Evolutionary conservation across 1,139 yeast genomes (phyloP).

Genomic region (Saccharomyces uvarum): DNA sequence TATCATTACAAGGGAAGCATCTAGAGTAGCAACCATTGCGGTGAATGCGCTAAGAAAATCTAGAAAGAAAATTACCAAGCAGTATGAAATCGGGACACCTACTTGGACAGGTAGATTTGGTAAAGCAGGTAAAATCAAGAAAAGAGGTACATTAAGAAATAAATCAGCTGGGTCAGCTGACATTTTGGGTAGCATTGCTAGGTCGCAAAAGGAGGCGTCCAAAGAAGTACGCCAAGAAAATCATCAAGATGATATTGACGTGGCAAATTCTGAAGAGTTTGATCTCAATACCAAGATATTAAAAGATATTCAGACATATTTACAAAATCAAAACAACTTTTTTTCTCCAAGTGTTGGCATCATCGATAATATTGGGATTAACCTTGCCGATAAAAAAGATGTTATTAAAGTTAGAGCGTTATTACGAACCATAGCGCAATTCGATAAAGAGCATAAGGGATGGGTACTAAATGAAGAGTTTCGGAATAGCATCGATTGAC

Average conservation of each 20-base stretch:
- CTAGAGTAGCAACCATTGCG: conserved; percentile 68
- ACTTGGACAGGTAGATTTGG: conserved; percentile 97
- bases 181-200: conserved; percentile 21
- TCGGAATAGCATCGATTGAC: not conserved
- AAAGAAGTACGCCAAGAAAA: conserved; percentile 2
- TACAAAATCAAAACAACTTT: conserved; percentile 34
- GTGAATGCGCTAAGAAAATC: conserved; percentile 65
- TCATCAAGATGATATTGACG: not conserved
- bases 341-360: conserved; percentile 56
- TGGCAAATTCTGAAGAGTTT: conserved; percentile 7
- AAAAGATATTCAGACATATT: conserved; percentile 33
- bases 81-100: conserved; percentile 69
- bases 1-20: conserved; percentile 68
- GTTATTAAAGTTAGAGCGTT: conserved; percentile 60
- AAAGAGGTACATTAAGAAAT: conserved; percentile 13
- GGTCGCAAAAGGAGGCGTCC: conserved; percentile 12
- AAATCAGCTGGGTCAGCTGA: conserved; percentile 20
- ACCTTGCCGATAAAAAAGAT: conserved; percentile 46
- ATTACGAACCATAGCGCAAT: conserved; percentile 58
- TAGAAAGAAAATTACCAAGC: conserved; percentile 48
- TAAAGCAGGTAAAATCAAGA: conserved; percentile 53
- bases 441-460: conserved; percentile 50
- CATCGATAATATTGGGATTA: conserved; percentile 42
- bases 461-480: conserved; percentile 60
- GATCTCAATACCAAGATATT: conserved; percentile 34